Evolutionary conservation across 2,329 filamentous ascomycete species (phyloP).

Genomic region (Epichloe baconii): DNA sequence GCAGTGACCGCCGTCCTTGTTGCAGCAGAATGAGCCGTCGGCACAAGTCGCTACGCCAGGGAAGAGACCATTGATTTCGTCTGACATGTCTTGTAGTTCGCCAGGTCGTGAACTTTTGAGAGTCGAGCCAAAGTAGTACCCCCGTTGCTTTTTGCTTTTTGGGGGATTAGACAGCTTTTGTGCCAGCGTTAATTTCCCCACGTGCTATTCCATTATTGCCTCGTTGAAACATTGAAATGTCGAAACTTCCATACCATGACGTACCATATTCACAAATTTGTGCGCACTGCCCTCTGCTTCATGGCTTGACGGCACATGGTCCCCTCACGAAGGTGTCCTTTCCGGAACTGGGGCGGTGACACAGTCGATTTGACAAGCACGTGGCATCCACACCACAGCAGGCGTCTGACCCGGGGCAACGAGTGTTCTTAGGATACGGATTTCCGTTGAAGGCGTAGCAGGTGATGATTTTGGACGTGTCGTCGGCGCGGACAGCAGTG

Average conservation of each 20-base stretch:
- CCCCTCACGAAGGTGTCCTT: not conserved
- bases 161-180: too few species aligned
- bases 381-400: not conserved
- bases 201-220: too few species aligned
- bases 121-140: too few species aligned
- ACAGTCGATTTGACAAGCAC: slow-evolving; percentile 2
- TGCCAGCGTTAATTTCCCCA: not conserved
- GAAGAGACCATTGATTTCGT: not conserved
- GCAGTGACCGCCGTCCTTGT: not conserved
- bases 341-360: not conserved
- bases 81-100: not conserved
- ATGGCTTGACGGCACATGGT: not conserved
- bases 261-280: not conserved
- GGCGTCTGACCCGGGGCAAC: slow-evolving; percentile 2
- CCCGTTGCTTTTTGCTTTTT: too few species aligned
- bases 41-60: not conserved
- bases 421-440: not conserved
- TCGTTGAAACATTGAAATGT: too few species aligned
- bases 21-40: slow-evolving; percentile 3
- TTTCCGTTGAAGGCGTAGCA: not conserved
- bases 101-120: too few species aligned
- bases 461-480: not conserved
- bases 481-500: not conserved
- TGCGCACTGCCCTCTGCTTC: not conserved
- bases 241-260: not conserved